Evolutionary conservation across 257 asterid genomes (phyloP), one percentile per base, ranked within the genome.

Genomic region (Nyctanthes arbortristis): DNA sequence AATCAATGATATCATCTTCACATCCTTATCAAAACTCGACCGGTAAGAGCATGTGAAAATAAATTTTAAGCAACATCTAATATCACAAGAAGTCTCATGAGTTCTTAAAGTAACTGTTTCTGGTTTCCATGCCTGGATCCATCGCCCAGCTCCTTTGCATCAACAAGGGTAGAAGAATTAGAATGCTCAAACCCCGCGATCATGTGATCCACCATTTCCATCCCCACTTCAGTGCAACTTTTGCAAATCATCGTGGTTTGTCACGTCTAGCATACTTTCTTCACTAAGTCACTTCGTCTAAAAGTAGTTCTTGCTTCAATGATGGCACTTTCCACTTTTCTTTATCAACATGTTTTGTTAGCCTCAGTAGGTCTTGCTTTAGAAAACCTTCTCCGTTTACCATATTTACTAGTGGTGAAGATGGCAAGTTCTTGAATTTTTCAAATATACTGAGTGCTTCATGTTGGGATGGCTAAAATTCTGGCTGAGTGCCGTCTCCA

Each of bases 221-320:
- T 77, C 79, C 82, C 82, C 79, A 68, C 71, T 63, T 77, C 84
- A 59, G 59, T 82, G 76, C 78, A 79, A 67, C 67, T 73, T 84
- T 20, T 45, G 28, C 70, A 71, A 61, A 52, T 75, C 79, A 2
- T 63, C 32, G 31, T 82, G 49, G 49, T 66, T 63, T 65, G 73
- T 57, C 34, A 60, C 45, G 25, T 63, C 65, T 61, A 30, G 74
- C 65, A 35, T 79, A 40, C 34, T 32, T 32, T 63, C 79, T 14
- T 71, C 71, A 59, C 58, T 20, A 67, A 85, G 24, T 31, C 69
- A 75, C 69, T 73, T 73, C n/a, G 16, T 71, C 79, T 35, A 85
- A 35, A 63, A 67, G 30, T 35, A 75, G 71, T 33, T 85, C 90
- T 65, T 34, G 75, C 76, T 82, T 85, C 3, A 78, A 60, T 36